Evolutionary conservation across 305 asterid genomes (phyloP), one percentile per base, ranked within the genome.

Genomic region (Rubia peregrina): DNA sequence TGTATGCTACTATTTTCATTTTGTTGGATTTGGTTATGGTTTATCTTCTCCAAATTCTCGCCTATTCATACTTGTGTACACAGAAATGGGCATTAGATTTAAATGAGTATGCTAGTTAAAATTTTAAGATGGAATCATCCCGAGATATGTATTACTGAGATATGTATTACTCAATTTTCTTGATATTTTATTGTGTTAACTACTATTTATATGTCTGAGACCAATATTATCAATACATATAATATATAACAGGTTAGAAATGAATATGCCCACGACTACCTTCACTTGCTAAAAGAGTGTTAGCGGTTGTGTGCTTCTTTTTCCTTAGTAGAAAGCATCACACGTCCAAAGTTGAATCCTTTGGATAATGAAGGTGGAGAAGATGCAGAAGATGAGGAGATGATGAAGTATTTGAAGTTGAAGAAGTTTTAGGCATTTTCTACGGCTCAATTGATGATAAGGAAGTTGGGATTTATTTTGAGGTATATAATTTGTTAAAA

Each of bases 41-140:
- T 7, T 2, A 4, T n/a, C 22, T 22, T 17, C 40, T 13, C 26
- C 38, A 17, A 5, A 19, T 69, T 21, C 14, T 30, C 21, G 5
- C 8, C 21, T 59, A 69, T 10, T 71, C 65, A 59, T 36, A 46
- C 10, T 55, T 44, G 7, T 44, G 53, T 0, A 26, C 67, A 68
- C 85, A 92, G 92, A 93, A 83, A 85, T 93, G 98, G 97, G 97
- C 96, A 5, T 87, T 90, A 26, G 97, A 92, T 69, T 30, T 42
- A 36, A 84, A 81, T 65, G 61, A 80, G 69, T 70, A 87, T 30
- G 98, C 98, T 26, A 87, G 97, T 59, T 59, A 84, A 84, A 16
- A 93, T 95, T 65, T 79, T 93, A 77, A 83, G 75, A 65, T 76
- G 83, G 72, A 92, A 92, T 77, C 96, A 92, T 79, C 96, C 97